Percentiles rank a stretch among this genome's conserved stretches.
phyloP scores from a whole-genome alignment of 306 rosid genomes.

The Quercus gilva region DNA sequence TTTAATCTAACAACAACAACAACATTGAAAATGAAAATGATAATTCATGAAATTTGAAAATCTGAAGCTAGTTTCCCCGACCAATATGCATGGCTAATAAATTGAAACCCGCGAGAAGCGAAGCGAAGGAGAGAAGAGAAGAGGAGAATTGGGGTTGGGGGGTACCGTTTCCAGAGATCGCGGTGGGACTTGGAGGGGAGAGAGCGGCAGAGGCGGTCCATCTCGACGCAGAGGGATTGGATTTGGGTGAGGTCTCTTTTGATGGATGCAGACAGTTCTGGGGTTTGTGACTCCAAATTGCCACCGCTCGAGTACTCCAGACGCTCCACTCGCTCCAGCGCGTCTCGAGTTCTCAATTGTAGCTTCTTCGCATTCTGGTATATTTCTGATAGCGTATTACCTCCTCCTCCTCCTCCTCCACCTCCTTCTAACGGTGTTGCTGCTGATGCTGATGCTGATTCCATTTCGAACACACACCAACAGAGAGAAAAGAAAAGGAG shows the following conservation, averaged over 20 bases:
- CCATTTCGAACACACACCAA: background rate
- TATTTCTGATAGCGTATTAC: constrained; percentile 76
- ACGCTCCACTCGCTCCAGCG: background rate
- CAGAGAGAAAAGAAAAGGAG: too few species aligned
- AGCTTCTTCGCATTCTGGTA: constrained; percentile 74
- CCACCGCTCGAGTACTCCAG: constrained; percentile 48
- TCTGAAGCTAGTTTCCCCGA: too few species aligned
- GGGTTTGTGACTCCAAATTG: constrained; percentile 34
- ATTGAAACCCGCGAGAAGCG: too few species aligned
- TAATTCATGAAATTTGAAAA: too few species aligned
- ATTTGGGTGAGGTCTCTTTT: constrained; percentile 32
- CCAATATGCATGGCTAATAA: too few species aligned
- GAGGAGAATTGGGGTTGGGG: too few species aligned
- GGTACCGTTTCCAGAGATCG: constrained; percentile 85
- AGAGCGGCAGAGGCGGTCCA: constrained; percentile 48
- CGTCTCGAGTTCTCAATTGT: constrained; percentile 48
- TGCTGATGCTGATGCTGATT: background rate
- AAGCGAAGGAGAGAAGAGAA: too few species aligned
- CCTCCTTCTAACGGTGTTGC: constrained; percentile 11
- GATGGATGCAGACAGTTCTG: constrained; percentile 60
- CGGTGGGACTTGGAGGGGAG: constrained; percentile 71
- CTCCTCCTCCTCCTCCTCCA: constrained; percentile 26
- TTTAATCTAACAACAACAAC: too few species aligned
- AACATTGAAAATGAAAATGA: too few species aligned
- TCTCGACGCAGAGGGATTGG: too few species aligned